Conservation (phyloP, 1,284 basidiomycete species). For the Cryptococcus jaspeensis region DNA sequence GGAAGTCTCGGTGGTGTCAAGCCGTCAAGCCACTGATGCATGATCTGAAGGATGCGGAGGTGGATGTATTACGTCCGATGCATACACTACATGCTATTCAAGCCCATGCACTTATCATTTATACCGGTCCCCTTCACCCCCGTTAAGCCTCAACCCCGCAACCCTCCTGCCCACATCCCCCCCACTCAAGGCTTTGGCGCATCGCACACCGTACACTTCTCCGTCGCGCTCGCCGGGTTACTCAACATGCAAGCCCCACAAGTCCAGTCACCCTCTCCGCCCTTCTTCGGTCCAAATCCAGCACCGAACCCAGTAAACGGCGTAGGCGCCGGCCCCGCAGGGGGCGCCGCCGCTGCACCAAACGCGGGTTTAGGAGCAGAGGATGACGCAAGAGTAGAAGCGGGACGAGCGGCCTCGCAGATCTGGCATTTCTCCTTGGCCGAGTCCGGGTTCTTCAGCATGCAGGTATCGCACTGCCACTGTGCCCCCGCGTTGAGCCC, state of each 20-base stretch:
- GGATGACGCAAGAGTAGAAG: not conserved
- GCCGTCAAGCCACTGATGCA: no score
- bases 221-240: not conserved
- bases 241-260: not conserved
- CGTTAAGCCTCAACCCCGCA: no score
- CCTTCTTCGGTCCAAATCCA: not conserved
- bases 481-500: constrained; percentile 1
- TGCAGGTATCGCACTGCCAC: constrained; percentile 58
- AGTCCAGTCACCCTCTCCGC: not conserved
- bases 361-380: not conserved
- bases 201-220: constrained; percentile 2
- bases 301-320: not conserved
- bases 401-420: constrained; percentile 55
- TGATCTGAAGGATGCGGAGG: no score
- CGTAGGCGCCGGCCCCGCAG: not conserved
- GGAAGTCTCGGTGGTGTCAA: no score
- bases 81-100: no score
- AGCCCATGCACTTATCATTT: no score
- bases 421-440: constrained; percentile 57
- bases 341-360: not conserved
- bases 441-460: constrained; percentile 54
- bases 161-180: no score
- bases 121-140: no score
- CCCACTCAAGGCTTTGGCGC: not conserved
- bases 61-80: no score